Evolutionary conservation across 345 rosid genomes (phyloP), one percentile per base, ranked within the genome.

Genomic region (Lepidium sativum): DNA sequence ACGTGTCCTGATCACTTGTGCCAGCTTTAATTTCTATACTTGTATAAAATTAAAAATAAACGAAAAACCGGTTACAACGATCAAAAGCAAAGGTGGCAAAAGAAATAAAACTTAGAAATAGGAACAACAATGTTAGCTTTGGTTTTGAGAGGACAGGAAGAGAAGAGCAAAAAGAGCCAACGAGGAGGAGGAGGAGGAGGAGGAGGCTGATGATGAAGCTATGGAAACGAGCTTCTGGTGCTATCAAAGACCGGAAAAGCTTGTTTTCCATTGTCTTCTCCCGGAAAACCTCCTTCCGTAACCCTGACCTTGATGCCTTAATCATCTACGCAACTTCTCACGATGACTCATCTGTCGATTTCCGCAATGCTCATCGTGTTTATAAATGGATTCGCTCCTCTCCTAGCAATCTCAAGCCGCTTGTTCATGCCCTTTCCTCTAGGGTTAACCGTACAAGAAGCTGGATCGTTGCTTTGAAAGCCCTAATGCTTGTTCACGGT

Each of bases 271-370:
- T 77, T 32, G 29, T 35, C 67, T 65, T 89, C 6, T 71, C 83
- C 6, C 68, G 69, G 15, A 55, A 53, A 52, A 63, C 55, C 63
- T 48, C 83, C 18, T 38, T 56, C 62, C 76, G 80, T 3, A 82
- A 70, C 67, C 78, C 87, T 6, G 82, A 82, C 43, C 85, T 92
- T 11, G 88, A 89, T 63, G 67, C 81, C 0, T 85, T 88, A 1
- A 71, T 89, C 75, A 84, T 92, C 72, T 78, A 78, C 68, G 97
- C 98, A 42, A 92, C 97, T 4, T 87, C 82, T 73, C 98, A 92
- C 54, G 82, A 89, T 40, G 91, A 86, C 8, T 40, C 57, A 8
- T 35, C 51, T 31, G 74, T 87, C 0, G 96, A 87, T 69, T 87
- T 87, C 78, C 74, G 62, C 68, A 85, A 79, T 50, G 81, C 84